phyloP scores from a whole-genome alignment of 2,329 filamentous ascomycete species.

The Colletotrichum sp. region DNA sequence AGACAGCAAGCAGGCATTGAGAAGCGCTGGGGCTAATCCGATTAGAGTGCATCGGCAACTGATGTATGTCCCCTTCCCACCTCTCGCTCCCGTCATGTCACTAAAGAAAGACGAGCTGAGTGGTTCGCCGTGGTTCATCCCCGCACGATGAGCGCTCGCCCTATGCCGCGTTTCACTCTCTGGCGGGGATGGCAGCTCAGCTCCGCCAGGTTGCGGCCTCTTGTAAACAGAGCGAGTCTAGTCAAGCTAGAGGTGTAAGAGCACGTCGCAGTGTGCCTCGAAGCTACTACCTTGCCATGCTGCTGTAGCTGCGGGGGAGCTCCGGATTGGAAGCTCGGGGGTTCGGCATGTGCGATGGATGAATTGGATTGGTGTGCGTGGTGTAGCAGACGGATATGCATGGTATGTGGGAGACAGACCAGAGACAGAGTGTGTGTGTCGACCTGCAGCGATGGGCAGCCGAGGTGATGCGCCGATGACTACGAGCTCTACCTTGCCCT shows the following conservation, averaged over 20 bases:
- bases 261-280: not conserved
- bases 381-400: not conserved
- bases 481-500: not conserved
- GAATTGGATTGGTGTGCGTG: not conserved
- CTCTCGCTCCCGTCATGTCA: not conserved
- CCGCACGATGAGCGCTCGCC: constrained; percentile 6
- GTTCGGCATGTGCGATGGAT: constrained; percentile 12
- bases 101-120: not conserved
- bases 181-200: not conserved
- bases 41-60: not conserved
- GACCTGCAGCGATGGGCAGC: constrained; percentile 4
- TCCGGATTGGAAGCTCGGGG: constrained; percentile 1
- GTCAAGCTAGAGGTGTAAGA: not conserved
- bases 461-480: constrained; percentile 18
- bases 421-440: not conserved
- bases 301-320: constrained; percentile 7
- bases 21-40: not conserved
- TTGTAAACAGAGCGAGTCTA: not conserved
- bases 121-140: constrained; percentile 6
- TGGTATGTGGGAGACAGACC: not conserved
- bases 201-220: not conserved
- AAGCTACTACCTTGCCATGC: constrained; percentile 6
- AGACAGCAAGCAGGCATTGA: not conserved
- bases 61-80: not conserved
- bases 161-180: constrained; percentile 4